phyloP scores from a whole-genome alignment of 805 yeast genomes.

The Zygosaccharomyces pseudorouxii region DNA sequence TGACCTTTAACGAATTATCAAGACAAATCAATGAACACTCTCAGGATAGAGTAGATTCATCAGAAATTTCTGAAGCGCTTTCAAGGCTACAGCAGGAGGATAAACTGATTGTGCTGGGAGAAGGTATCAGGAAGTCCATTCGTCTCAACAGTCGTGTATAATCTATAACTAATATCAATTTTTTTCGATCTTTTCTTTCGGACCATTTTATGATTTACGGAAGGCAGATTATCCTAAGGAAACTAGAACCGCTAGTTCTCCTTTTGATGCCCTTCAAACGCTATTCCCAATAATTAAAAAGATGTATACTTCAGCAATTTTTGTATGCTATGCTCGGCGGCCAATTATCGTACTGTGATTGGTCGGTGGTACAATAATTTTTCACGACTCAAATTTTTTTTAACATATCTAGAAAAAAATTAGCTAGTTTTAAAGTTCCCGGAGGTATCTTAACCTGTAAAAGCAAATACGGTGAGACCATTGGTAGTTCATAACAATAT shows the following conservation, averaged over 20 bases:
- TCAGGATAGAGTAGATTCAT: constrained; percentile 61
- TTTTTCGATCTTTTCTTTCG: not conserved
- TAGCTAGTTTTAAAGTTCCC: not conserved
- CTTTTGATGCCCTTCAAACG: not conserved
- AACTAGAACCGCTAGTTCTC: not conserved
- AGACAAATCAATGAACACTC: constrained; percentile 55
- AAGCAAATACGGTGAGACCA: not conserved
- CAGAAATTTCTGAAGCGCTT: constrained; percentile 64
- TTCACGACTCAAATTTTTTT: constrained; percentile 3
- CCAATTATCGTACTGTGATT: constrained; percentile 6
- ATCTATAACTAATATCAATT: not conserved
- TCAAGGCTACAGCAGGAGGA: constrained; percentile 69
- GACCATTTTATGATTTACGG: not conserved
- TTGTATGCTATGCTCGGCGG: not conserved
- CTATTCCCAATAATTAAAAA: not conserved
- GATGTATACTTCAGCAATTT: not conserved
- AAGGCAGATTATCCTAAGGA: not conserved
- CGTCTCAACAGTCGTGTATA: constrained; percentile 34
- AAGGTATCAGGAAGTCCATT: constrained; percentile 62
- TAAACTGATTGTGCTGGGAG: constrained; percentile 63
- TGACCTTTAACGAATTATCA: constrained; percentile 56
- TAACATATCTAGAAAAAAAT: not conserved
- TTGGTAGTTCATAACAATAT: not conserved
- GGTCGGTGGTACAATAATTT: constrained; percentile 6
- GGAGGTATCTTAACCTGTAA: not conserved